phyloP scores from a whole-genome alignment of 164 flowering plant genomes.

The Amborella trichopoda region DNA sequence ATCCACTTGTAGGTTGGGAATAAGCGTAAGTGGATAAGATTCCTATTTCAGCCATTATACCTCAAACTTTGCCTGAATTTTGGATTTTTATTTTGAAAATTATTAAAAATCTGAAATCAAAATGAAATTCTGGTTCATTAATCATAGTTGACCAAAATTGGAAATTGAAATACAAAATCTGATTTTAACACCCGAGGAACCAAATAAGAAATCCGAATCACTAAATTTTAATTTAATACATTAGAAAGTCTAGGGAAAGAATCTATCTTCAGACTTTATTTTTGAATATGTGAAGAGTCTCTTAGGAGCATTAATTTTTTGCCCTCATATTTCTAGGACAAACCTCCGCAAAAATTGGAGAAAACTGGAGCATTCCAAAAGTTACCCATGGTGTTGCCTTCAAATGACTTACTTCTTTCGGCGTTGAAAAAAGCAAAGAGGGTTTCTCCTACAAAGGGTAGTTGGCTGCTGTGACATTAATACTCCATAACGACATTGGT shows the following conservation, averaged over 20 bases:
- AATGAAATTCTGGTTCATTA: too few species aligned
- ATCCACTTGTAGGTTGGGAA: too few species aligned
- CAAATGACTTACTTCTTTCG: slow-evolving; percentile 65
- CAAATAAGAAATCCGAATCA: not conserved
- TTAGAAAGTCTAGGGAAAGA: too few species aligned
- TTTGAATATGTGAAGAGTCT: not conserved
- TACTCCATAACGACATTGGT: not conserved
- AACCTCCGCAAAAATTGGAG: slow-evolving; percentile 20
- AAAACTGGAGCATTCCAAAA: slow-evolving; percentile 87
- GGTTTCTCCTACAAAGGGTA: slow-evolving; percentile 77
- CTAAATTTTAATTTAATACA: not conserved
- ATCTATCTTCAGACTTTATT: too few species aligned
- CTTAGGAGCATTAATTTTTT: not conserved
- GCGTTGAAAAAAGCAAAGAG: slow-evolving; percentile 74
- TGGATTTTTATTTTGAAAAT: too few species aligned
- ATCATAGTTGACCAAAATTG: too few species aligned
- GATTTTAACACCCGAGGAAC: not conserved
- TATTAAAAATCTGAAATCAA: too few species aligned
- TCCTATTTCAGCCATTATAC: too few species aligned
- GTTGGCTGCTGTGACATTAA: not conserved
- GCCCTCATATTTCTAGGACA: slow-evolving; percentile 25
- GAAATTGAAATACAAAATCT: not conserved
- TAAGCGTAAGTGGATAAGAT: too few species aligned
- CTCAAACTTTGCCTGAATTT: too few species aligned
- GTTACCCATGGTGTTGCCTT: slow-evolving; percentile 95